Evolutionary conservation across 2,329 filamentous ascomycete species (phyloP).

Genomic region (Zalaria obscura): DNA sequence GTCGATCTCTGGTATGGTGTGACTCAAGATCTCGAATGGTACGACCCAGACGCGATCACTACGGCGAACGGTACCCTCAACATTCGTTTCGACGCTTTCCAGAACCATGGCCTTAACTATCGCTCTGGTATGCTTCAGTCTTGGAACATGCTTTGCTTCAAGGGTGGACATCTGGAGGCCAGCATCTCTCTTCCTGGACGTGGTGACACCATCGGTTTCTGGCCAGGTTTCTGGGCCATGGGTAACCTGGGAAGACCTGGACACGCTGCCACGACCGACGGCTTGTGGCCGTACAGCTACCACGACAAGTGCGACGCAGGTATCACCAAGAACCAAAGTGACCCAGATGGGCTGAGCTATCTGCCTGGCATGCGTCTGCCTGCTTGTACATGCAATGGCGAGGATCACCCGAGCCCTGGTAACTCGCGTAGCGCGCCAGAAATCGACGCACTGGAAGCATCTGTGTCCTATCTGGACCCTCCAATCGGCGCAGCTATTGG

Average conservation of each 20-base stretch:
- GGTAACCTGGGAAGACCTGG: conserved; percentile 58
- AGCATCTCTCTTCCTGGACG: conserved; percentile 55
- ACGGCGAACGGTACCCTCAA: conserved; percentile 49
- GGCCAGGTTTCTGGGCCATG: conserved; percentile 67
- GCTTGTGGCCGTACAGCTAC: conserved; percentile 63
- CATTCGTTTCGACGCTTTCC: conserved; percentile 49
- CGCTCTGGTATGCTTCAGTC: conserved; percentile 62
- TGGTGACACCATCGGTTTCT: conserved; percentile 54
- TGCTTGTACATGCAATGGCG: conserved; percentile 48
- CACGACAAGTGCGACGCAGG: conserved; percentile 53
- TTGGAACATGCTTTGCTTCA: conserved; percentile 63
- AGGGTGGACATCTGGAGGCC: conserved; percentile 54
- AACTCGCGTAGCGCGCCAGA: conserved; percentile 54
- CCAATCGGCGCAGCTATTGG: conserved; percentile 40
- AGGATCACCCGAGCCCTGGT: conserved; percentile 53
- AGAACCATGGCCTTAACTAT: conserved; percentile 51
- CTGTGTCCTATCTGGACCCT: conserved; percentile 37
- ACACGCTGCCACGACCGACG: conserved; percentile 55
- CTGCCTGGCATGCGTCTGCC: conserved; percentile 58
- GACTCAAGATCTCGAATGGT: conserved; percentile 58
- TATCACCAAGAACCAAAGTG: conserved; percentile 59
- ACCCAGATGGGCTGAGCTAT: conserved; percentile 49
- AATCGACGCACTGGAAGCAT: conserved; percentile 61
- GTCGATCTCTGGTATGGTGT: conserved; percentile 61
- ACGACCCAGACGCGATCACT: conserved; percentile 52